Percentiles rank a stretch among this genome's conserved stretches.
Conservation (phyloP, 148 eudicot species). For the Talinum fruticosum region DNA sequence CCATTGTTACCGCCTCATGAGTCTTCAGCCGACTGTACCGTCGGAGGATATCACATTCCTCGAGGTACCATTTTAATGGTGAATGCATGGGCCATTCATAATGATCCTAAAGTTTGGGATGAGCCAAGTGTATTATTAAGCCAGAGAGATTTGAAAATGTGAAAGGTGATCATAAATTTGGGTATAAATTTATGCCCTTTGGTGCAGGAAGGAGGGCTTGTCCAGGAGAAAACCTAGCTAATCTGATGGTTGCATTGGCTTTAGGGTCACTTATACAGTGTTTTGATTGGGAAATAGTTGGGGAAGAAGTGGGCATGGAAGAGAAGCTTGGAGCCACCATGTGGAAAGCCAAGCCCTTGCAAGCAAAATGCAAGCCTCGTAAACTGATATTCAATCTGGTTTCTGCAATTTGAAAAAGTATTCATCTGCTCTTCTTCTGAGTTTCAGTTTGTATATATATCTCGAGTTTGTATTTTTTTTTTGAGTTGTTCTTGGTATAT, state of each 20-base stretch:
- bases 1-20: conserved; percentile 25
- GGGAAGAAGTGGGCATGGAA: conserved; percentile 25
- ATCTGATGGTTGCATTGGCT: conserved; percentile 13
- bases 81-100: conserved; percentile 30
- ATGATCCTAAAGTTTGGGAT: conserved; percentile 25
- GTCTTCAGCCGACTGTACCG: conserved; percentile 22
- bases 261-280: conserved; percentile 25
- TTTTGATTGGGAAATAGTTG: conserved; percentile 19
- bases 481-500: no score
- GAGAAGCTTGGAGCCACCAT: conserved; percentile 19
- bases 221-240: conserved; percentile 24
- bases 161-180: conserved; percentile 19
- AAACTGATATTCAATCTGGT: neutral
- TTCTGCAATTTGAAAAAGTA: neutral
- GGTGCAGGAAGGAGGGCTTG: conserved; percentile 28
- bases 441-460: no score
- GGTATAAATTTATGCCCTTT: conserved; percentile 24
- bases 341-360: conserved; percentile 17
- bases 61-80: conserved; percentile 27
- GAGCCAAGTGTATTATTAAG: conserved; percentile 27
- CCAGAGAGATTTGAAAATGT: conserved; percentile 27
- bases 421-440: no score
- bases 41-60: conserved; percentile 29
- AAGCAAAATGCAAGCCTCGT: conserved; percentile 23
- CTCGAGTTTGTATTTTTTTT: no score